Evolutionary conservation across 1,284 basidiomycete species (phyloP), one percentile per base, ranked within the genome.

Genomic region (Cryptococcus depauperatus): DNA sequence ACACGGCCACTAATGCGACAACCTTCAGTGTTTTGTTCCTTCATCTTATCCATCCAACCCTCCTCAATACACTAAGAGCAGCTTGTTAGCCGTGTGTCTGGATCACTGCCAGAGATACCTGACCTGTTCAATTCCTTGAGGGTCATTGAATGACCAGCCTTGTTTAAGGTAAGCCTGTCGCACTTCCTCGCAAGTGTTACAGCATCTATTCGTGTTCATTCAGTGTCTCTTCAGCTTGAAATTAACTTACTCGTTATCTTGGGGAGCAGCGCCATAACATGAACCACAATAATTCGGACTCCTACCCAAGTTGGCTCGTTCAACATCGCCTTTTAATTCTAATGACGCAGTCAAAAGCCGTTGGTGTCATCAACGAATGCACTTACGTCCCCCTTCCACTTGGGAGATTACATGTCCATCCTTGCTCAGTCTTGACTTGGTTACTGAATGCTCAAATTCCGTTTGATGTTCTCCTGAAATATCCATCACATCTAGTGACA

Each of bases 401-500:
- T 51, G 78, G 46, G 77, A 68, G n/a, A 93, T 75, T 11, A 73
- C 67, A 8, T 67, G 61, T 3, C 91, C 90, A 5, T 75, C 59
- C 23, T 74, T 64, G 50, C 80, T 77, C 22, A 97, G 72, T 16
- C 95, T 81, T 6, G 80, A 83, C 68, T 97, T 95, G 48, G 83
- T 62, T 50, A 98, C 78, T 63, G 91, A 90, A 70, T 97, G 93
- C 10, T 85, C 78, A 37, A 95, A 69, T 59, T 95, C 91, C 50
- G 83, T 78, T 66, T 95, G 90, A 35, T 85, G 82, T 74, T 97
- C 93, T 23, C 95, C 95, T 47, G 85, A 89, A 52, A 98, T 95
- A 66, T 99, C 95, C 86, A 96, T 95, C 43, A 98, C 82, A 69
- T 98, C 95, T 44, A 98, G 72, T 65, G 87, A 91, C 41, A 96